These are phyloP conservation scores for Mycena galopus DNA, from an alignment of 768 basidiomycete genomes.

Conservation along the genomic window DNA sequence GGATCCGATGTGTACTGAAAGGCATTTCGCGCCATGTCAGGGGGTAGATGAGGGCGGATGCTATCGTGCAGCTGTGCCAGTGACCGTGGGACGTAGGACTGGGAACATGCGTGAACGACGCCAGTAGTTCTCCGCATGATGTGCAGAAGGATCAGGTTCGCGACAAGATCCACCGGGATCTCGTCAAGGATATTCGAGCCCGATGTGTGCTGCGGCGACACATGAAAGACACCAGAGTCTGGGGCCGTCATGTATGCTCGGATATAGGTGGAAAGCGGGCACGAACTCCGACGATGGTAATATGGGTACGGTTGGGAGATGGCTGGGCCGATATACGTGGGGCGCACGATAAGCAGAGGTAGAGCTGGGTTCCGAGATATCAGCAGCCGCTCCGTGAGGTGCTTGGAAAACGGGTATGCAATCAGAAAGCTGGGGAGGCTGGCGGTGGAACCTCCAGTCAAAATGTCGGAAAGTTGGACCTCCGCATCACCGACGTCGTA, in stretches of 20 bases:
- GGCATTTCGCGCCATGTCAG: not conserved
- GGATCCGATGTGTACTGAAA: slow-evolving; percentile 1
- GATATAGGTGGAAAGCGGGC: slow-evolving; percentile 11
- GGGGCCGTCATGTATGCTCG: not conserved
- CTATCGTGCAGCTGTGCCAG: not conserved
- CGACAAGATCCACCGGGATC: slow-evolving; percentile 23
- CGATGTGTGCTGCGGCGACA: not conserved
- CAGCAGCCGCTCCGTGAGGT: slow-evolving; percentile 24
- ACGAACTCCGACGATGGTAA: not conserved
- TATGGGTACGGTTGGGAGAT: slow-evolving; percentile 19
- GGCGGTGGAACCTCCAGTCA: not conserved
- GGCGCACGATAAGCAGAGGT: slow-evolving; percentile 9
- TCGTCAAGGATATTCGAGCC: slow-evolving; percentile 23
- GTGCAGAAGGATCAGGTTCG: slow-evolving; percentile 20
- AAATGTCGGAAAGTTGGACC: not conserved
- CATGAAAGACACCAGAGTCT: not conserved
- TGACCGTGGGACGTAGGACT: not conserved
- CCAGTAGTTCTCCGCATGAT: not conserved
- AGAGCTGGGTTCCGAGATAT: not conserved
- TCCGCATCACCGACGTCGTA: slow-evolving; percentile 13
- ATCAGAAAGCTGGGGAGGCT: not conserved
- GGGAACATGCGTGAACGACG: slow-evolving; percentile 10
- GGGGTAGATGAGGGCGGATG: not conserved
- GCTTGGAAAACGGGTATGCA: not conserved
- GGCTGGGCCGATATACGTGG: slow-evolving; percentile 7